Percentiles rank a stretch among this genome's conserved stretches.
These are phyloP conservation scores for Magnusiomyces suaveolens DNA, from an alignment of 1,139 yeast genomes.

Conservation along the genomic window DNA sequence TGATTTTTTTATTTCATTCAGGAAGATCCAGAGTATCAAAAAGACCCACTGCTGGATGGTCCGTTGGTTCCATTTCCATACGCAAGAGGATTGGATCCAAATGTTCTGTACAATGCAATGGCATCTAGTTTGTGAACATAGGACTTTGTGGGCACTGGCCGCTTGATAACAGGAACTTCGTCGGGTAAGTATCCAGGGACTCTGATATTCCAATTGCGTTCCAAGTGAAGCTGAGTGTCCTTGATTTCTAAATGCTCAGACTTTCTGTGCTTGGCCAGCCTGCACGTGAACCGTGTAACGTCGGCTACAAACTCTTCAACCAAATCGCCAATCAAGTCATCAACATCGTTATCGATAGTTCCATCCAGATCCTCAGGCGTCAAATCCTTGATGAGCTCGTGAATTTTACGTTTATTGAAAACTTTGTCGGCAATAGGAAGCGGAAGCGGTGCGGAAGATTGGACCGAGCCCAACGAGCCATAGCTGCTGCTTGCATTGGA, in stretches of 20 bases:
- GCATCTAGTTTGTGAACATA: conserved; percentile 66
- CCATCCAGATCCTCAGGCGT: conserved; percentile 65
- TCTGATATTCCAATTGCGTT: conserved; percentile 90
- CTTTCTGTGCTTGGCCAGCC: conserved; percentile 88
- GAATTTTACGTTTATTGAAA: conserved; percentile 74
- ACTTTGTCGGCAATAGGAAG: conserved; percentile 58
- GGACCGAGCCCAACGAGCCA: too few relatives aligned
- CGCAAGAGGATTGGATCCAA: conserved; percentile 19
- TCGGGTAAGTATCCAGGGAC: conserved; percentile 83
- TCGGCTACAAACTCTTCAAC: conserved; percentile 95
- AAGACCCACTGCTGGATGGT: too few relatives aligned
- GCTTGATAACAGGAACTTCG: conserved; percentile 75
- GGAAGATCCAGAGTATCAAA: too few relatives aligned
- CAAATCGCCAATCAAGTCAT: conserved; percentile 75
- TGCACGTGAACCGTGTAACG: conserved; percentile 86
- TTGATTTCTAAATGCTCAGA: conserved; percentile 80
- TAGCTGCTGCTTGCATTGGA: too few relatives aligned
- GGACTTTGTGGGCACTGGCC: conserved; percentile 63
- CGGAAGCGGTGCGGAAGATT: neutral
- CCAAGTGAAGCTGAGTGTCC: conserved; percentile 86
- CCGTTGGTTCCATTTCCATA: neutral
- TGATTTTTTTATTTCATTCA: too few relatives aligned
- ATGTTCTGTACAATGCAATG: conserved; percentile 39
- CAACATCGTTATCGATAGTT: conserved; percentile 88
- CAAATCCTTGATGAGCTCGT: conserved; percentile 74